A percentile compares a stretch with the other conserved stretches of the same genome.
Conservation (phyloP, 306 rosid species). For the Bauhinia variegata region DNA sequence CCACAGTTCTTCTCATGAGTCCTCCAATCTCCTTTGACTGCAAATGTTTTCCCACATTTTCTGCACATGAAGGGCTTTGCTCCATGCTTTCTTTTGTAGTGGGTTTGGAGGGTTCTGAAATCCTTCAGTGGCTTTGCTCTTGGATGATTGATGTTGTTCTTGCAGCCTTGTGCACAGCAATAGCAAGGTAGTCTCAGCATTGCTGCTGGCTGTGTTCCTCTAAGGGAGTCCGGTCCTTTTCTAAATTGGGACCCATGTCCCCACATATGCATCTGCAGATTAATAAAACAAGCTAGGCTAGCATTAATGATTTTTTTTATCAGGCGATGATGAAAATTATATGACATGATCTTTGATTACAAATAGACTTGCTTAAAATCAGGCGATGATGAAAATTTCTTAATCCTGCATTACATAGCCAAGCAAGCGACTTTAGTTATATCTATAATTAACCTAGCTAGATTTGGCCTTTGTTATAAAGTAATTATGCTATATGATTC, state of each 20-base stretch:
- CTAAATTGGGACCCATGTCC: conserved; percentile 93
- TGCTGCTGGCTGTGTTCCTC: conserved; percentile 94
- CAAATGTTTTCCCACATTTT: conserved; percentile 83
- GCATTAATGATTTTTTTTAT: no score
- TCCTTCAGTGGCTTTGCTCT: conserved; percentile 92
- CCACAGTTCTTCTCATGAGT: conserved; percentile 98
- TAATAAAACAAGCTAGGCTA: neutral
- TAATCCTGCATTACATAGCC: conserved; percentile 28
- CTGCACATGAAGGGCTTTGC: conserved; percentile 80
- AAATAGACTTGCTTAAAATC: neutral
- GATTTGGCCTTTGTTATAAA: neutral
- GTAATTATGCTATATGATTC: no score
- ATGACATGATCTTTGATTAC: no score
- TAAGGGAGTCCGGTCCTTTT: conserved; percentile 86
- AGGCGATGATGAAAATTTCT: neutral
- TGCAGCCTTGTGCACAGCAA: conserved; percentile 93
- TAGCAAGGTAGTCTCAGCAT: conserved; percentile 93
- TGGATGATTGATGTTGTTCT: conserved; percentile 93
- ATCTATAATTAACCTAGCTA: neutral
- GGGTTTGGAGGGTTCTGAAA: conserved; percentile 94
- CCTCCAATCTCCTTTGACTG: conserved; percentile 97
- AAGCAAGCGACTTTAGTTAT: conserved; percentile 4
- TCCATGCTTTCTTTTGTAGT: conserved; percentile 94
- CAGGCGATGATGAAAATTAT: no score
- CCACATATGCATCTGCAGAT: conserved; percentile 97